Conservation (phyloP, 208 protist species). For the Leishmania amazonensis region DNA sequence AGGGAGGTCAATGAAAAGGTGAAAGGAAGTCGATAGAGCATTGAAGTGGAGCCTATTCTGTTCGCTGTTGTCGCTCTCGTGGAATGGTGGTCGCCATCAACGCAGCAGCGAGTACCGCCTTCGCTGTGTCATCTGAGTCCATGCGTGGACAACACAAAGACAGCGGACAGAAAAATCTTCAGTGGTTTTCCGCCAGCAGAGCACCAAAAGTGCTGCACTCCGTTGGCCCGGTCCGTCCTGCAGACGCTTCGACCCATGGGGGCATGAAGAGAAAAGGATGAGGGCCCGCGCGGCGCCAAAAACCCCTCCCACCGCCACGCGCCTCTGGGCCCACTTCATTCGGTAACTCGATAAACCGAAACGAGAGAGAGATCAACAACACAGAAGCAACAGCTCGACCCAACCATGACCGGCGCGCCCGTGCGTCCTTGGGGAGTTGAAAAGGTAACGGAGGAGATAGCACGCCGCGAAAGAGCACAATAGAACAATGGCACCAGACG, state of each 20-base stretch:
- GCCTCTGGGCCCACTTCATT: neutral
- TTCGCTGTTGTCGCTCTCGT: neutral
- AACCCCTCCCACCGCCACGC: neutral
- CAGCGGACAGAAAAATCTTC: neutral
- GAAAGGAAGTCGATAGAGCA: neutral
- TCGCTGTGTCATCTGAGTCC: neutral
- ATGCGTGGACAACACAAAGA: neutral
- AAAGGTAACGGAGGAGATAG: neutral
- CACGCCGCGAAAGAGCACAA: neutral
- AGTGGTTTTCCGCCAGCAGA: neutral
- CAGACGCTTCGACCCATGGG: neutral
- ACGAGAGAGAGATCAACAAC: neutral
- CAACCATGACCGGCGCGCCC: neutral
- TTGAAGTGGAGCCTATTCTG: neutral
- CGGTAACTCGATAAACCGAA: conserved; percentile 12
- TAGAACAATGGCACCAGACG: neutral
- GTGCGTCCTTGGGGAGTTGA: neutral
- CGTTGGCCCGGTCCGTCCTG: neutral
- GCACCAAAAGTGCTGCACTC: neutral
- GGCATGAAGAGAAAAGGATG: neutral
- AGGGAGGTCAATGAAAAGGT: neutral
- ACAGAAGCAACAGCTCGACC: conserved; percentile 4
- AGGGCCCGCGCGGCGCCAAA: neutral
- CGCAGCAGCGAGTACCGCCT: neutral
- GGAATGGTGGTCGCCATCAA: neutral